A percentile compares a stretch with the other conserved stretches of the same genome.
Evolutionary conservation across 352 stramenopile species (phyloP).

Genomic region (Albugo laibachii): DNA sequence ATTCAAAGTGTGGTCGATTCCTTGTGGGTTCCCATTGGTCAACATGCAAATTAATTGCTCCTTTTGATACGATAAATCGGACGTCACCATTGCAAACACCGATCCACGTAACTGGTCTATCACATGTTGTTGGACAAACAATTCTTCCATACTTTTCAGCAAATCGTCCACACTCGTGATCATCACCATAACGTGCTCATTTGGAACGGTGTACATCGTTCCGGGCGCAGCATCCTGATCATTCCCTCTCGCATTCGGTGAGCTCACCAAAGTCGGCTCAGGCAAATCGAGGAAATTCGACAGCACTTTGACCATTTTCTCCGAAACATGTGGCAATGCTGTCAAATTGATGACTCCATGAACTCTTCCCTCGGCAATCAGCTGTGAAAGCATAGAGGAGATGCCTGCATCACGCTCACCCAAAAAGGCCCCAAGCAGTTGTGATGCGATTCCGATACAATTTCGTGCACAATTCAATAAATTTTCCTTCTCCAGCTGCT

Average conservation of each 20-base stretch:
- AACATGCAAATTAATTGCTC: constrained; percentile 31
- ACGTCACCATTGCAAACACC: constrained; percentile 32
- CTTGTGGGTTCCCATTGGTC: constrained; percentile 32
- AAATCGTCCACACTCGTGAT: constrained; percentile 5
- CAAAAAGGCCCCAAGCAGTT: constrained; percentile 54
- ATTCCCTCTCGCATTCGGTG: not conserved
- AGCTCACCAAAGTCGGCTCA: constrained; percentile 8
- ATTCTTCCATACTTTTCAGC: constrained; percentile 3
- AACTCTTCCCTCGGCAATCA: constrained; percentile 35
- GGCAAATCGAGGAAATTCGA: constrained; percentile 62
- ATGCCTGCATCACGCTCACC: constrained; percentile 25
- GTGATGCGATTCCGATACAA: constrained; percentile 25
- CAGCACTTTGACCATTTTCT: constrained; percentile 56
- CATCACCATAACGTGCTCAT: not conserved
- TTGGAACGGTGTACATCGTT: not conserved
- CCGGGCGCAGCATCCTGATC: not conserved
- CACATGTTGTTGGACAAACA: not conserved
- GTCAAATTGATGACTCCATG: constrained; percentile 34
- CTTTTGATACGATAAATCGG: constrained; percentile 44
- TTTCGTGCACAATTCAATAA: constrained; percentile 40
- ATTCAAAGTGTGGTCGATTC: constrained; percentile 8
- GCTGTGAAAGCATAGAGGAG: constrained; percentile 36
- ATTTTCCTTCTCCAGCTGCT: constrained; percentile 35
- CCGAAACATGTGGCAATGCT: constrained; percentile 27
- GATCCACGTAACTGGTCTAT: constrained; percentile 10